Evolutionary conservation across 2,329 filamentous ascomycete genomes (phyloP), one percentile per base, ranked within the genome.

Genomic region (Paraconiothyrium sp.): DNA sequence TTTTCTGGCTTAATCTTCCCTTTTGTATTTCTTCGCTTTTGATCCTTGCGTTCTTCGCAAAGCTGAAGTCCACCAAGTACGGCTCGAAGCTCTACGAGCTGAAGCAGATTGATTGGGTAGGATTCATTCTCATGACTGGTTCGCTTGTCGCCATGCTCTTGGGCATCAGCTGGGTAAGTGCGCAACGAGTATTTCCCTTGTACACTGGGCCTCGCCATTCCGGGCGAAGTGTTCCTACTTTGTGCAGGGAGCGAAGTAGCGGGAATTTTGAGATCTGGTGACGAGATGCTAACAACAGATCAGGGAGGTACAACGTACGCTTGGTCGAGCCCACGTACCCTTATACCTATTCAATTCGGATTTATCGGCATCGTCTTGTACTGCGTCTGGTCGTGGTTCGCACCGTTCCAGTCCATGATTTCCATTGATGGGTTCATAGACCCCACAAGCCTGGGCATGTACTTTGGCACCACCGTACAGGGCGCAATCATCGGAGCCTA

Each of bases 101-200:
- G 1, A 75, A 72, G 35, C 79, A 80, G 13, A 83, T 90, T 37
- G 88, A 91, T 69, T 90, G 85, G 82, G 52, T 85, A 32, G 89
- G 89, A 0, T 83, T 83, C 1, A 58, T 84, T 0, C 65, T 91
- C 3, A 89, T 90, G 67, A 80, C 86, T n/a, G 83, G 78, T 6
- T 84, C 84, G 41, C 78, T 83, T 32, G 85, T 86, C 0, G 83
- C 82, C 8, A 81, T 88, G 61, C 74, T 89, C 46, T 84, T 88
- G 46, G 85, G 85, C 0, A 67, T 89, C 20, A 88, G 85, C 14
- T 88, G 84, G 80, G 61, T 73, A 66, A 65, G 63, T 68, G 41
- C 30, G n/a, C n/a, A 10, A 37, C 3, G 20, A 20, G 22, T 16
- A 44, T 34, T 39, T 54, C 35, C n/a, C 37, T 41, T 57, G 24